phyloP scores from a whole-genome alignment of 768 basidiomycete species.

The Hygrocybe coccinea region DNA sequence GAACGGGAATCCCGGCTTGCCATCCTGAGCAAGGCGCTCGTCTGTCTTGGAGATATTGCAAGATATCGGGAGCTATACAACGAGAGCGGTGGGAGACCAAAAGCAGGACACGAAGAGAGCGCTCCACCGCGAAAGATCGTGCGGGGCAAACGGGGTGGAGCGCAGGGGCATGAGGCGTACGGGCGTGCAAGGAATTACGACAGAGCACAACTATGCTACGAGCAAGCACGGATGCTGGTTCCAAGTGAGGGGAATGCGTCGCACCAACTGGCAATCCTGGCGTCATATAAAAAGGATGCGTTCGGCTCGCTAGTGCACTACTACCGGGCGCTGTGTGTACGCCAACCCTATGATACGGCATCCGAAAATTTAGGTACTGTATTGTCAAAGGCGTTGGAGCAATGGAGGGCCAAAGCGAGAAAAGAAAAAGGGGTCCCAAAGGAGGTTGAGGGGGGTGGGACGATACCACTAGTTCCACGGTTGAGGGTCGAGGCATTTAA shows the following conservation, averaged over 20 bases:
- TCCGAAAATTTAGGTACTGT: conserved; percentile 77
- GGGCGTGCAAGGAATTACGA: conserved; percentile 65
- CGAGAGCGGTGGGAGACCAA: conserved; percentile 60
- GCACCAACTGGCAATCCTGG: conserved; percentile 92
- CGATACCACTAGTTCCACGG: conserved; percentile 40
- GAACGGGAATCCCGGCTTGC: conserved; percentile 64
- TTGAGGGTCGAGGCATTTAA: conserved; percentile 61
- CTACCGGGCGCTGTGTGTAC: conserved; percentile 85
- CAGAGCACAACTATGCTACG: conserved; percentile 75
- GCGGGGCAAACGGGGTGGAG: conserved; percentile 47
- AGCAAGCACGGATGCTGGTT: conserved; percentile 74
- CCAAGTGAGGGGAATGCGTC: conserved; percentile 92
- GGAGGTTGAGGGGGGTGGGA: conserved; percentile 21
- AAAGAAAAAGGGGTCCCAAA: conserved; percentile 34
- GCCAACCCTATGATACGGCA: conserved; percentile 81
- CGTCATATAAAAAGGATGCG: conserved; percentile 78
- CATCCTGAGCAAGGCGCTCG: conserved; percentile 79
- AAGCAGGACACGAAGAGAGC: conserved; percentile 65
- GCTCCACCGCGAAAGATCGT: conserved; percentile 34
- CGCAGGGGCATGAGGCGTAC: conserved; percentile 40
- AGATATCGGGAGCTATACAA: conserved; percentile 90
- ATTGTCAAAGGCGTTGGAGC: conserved; percentile 60
- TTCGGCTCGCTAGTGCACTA: conserved; percentile 81
- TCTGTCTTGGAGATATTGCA: conserved; percentile 91
- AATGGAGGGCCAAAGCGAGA: conserved; percentile 45